Evolutionary conservation across 2,329 filamentous ascomycete species (phyloP).

Genomic region (Didymella segeticola): DNA sequence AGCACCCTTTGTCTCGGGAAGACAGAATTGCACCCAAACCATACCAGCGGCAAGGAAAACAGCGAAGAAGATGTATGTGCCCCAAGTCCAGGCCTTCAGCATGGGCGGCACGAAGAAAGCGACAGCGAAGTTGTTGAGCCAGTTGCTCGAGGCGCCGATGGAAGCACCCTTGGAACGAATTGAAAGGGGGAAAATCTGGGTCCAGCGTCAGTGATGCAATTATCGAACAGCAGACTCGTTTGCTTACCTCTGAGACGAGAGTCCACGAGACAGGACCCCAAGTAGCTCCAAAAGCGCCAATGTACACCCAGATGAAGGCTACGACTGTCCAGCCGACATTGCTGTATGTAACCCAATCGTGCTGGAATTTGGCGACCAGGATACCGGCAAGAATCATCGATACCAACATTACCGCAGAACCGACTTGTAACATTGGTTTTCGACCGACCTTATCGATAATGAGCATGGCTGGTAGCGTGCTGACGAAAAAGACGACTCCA

Average conservation of each 20-base stretch:
- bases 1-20: slow-evolving; percentile 39
- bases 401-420: slow-evolving; percentile 48
- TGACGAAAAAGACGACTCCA: slow-evolving; percentile 63
- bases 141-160: slow-evolving; percentile 47
- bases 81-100: slow-evolving; percentile 43
- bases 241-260: slow-evolving; percentile 41
- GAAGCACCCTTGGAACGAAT: slow-evolving; percentile 48
- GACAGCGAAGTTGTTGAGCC: slow-evolving; percentile 51
- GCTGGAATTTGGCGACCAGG: slow-evolving; percentile 37
- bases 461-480: slow-evolving; percentile 63
- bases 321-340: slow-evolving; percentile 38
- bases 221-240: no score
- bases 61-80: slow-evolving; percentile 51
- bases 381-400: slow-evolving; percentile 41
- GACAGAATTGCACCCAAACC: slow-evolving; percentile 35
- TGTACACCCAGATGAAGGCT: slow-evolving; percentile 43
- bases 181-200: slow-evolving; percentile 46
- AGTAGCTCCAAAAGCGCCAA: slow-evolving; percentile 37
- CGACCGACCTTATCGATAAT: slow-evolving; percentile 65
- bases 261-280: slow-evolving; percentile 41
- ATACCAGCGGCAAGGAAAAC: slow-evolving; percentile 35
- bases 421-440: slow-evolving; percentile 62
- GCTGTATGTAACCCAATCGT: slow-evolving; percentile 31
- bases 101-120: slow-evolving; percentile 45
- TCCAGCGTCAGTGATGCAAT: no score